Conservation (phyloP, 2,329 filamentous ascomycete genomes). For the Fusarium hostae region DNA sequence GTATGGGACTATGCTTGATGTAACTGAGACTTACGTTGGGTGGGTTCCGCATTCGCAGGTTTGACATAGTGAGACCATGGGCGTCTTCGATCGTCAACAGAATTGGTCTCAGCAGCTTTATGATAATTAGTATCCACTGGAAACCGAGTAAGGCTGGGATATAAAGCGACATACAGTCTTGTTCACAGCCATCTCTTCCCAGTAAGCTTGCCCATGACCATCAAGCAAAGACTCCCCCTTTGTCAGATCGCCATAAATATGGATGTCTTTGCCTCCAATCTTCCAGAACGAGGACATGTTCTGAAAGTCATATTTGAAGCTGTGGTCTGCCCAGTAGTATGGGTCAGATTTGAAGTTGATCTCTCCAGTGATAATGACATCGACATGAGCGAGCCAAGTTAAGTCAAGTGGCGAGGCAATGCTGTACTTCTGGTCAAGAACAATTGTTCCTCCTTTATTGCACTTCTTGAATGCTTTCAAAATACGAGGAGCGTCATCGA, state of each 20-base stretch:
- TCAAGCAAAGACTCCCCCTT: conserved; percentile 75
- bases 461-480: conserved; percentile 53
- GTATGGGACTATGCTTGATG: fast-evolving
- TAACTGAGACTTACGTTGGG: conserved; percentile 43
- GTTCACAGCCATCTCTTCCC: conserved; percentile 37
- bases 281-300: conserved; percentile 63
- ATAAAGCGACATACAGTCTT: conserved; percentile 42
- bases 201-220: conserved; percentile 42
- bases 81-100: conserved; percentile 37
- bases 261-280: conserved; percentile 56
- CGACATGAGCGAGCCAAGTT: conserved; percentile 71
- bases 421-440: conserved; percentile 69
- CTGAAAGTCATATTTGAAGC: conserved; percentile 73
- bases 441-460: conserved; percentile 71
- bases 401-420: conserved; percentile 73
- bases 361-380: conserved; percentile 66
- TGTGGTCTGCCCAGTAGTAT: conserved; percentile 73
- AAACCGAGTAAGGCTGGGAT: fast-evolving
- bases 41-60: conserved; percentile 70
- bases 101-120: conserved; percentile 40
- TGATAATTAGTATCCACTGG: background rate
- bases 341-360: conserved; percentile 74
- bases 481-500: conserved; percentile 34
- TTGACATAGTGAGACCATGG: conserved; percentile 66
- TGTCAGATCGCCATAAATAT: conserved; percentile 73